Percentiles rank a stretch among this genome's conserved stretches.
phyloP scores from a whole-genome alignment of 1,139 yeast species.

The Kodamaea sp. region DNA sequence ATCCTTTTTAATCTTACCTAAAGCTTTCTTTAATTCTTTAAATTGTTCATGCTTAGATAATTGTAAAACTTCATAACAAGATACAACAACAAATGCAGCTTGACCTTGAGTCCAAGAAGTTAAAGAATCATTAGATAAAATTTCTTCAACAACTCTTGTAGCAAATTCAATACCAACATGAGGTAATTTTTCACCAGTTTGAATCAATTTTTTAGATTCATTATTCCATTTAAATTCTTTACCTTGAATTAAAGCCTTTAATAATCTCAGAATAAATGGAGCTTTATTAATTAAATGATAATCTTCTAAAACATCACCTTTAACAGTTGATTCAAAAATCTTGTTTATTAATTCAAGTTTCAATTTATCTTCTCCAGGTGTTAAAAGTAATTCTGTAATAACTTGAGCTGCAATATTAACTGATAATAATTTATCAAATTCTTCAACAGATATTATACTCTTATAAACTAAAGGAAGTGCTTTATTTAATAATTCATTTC shows the following conservation, averaged over 20 bases:
- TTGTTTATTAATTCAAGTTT: slow-evolving; percentile 54
- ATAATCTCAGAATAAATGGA: slow-evolving; percentile 72
- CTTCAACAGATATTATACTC: slow-evolving; percentile 21
- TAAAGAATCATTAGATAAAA: slow-evolving; percentile 43
- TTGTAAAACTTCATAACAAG: slow-evolving; percentile 55
- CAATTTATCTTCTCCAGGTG: slow-evolving; percentile 39
- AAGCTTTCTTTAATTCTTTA: slow-evolving; percentile 47
- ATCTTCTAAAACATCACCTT: slow-evolving; percentile 70
- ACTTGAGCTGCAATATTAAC: slow-evolving; percentile 84
- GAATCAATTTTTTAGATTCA: slow-evolving; percentile 57
- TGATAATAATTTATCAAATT: slow-evolving; percentile 37
- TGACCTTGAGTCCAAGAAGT: slow-evolving; percentile 71
- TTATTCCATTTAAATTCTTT: slow-evolving; percentile 53
- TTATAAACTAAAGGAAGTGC: slow-evolving; percentile 67
- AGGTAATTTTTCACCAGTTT: slow-evolving; percentile 42
- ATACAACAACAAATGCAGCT: slow-evolving; percentile 79
- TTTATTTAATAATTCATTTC: slow-evolving; percentile 59
- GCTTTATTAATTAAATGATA: slow-evolving; percentile 61
- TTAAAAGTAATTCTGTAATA: slow-evolving; percentile 66
- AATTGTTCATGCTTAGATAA: slow-evolving; percentile 29
- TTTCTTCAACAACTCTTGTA: slow-evolving; percentile 46
- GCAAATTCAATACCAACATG: slow-evolving; percentile 68
- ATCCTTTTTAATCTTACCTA: slow-evolving; percentile 51
- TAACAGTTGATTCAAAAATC: slow-evolving; percentile 51
- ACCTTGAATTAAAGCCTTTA: slow-evolving; percentile 80